Evolutionary conservation across 2,329 filamentous ascomycete genomes (phyloP), one percentile per base, ranked within the genome.

Genomic region (Didymella sp.): DNA sequence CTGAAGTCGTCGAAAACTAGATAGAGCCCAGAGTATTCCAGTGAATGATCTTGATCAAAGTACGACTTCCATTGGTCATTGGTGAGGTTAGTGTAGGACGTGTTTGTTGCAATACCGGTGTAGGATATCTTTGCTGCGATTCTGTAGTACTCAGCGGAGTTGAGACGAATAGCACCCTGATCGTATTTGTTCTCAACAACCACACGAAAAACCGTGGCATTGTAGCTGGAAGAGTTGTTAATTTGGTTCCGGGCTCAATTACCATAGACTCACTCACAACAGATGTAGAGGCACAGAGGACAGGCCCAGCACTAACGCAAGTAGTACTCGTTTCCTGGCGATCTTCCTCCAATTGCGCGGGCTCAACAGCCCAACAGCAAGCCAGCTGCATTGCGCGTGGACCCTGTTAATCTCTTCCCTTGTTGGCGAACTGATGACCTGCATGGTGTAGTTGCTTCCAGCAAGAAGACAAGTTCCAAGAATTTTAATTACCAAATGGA

Each of bases 401-500:
- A 64, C 62, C 9, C 17, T 37, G 24, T 71, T 60, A n/a, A 72
- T 48, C 2, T 72, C 69, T 4, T 38, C 4, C 12, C 69, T 46
- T 0, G 65, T 67, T 0, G 70, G 70, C 9, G 69, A 62, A 24
- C 44, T 58, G 3, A 72, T 8, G 2, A 67, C 60, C 48, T 73
- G 69, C 67, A 72, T 71, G 0, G 63, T 63, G 35, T 69, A 69
- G 28, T 66, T 73, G 19, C 62, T 67, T 3, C 55, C 56, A 1
- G 55, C 60, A 0, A 73, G 43, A 4, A 73, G 30, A 0, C 60
- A 15, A 0, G 69, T 66, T 25, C 77, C 78, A 21, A 82, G 64
- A 0, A 73, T 60, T 68, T 85, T 85, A 63, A 85, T 79, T 0
- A 77, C 45, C 19, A 84, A 60, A 64, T 85, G 82, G 0, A 81